Conservation (phyloP, 768 basidiomycete species). For the Xerocomellus dryophilus region DNA sequence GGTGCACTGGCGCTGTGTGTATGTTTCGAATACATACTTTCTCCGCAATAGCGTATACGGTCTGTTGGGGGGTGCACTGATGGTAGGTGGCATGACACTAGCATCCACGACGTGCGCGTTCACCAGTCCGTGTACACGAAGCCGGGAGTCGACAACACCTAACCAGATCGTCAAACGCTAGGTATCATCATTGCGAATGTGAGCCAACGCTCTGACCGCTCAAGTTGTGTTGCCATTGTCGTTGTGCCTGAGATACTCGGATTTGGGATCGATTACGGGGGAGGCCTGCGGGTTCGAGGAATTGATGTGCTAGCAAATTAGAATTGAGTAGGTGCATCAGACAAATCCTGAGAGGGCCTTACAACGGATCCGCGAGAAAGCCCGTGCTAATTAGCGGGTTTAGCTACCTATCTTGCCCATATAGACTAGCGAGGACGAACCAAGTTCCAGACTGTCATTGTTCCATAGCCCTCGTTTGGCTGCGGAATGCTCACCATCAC, state of each 20-base stretch:
- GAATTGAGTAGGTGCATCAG: background rate
- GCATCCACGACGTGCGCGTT: background rate
- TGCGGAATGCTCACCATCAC: background rate
- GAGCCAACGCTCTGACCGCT: background rate
- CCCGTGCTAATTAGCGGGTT: background rate
- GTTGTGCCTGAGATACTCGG: background rate
- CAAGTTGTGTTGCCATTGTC: background rate
- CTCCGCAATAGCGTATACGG: background rate
- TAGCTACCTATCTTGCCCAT: background rate
- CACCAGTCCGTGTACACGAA: background rate
- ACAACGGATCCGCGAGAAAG: conserved; percentile 1
- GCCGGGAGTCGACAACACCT: background rate
- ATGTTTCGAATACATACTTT: background rate
- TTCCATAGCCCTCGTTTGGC: background rate
- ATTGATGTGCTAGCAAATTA: background rate
- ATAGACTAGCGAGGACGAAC: background rate
- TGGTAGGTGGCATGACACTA: background rate
- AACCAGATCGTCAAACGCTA: background rate
- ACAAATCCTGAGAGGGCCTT: background rate
- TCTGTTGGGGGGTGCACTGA: background rate
- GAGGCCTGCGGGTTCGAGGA: background rate
- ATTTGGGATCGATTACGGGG: background rate
- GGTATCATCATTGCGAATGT: background rate
- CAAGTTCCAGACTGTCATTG: background rate
- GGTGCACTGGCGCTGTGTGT: background rate